Evolutionary conservation across 73 alveolate species (phyloP), one percentile per base, ranked within the genome.

Genomic region (Paramecium caudatum): DNA sequence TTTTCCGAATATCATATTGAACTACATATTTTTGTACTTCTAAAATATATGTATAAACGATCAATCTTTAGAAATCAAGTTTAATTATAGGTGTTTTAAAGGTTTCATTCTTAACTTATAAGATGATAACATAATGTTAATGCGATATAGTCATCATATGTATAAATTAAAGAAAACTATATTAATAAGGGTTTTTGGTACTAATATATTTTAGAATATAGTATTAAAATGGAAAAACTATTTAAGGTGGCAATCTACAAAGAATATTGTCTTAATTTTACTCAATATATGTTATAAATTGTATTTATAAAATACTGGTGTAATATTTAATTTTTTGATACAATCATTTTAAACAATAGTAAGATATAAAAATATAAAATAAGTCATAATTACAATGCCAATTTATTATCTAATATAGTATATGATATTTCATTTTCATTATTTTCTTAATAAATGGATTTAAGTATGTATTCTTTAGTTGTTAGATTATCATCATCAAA

Each of bases 1-100:
- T 55, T 55, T 55, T 55, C 80, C 80, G n/a, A 55, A 43, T 55
- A 55, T 55, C 80, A 55, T 55, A 49, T 55, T 34, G 30, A 27
- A 55, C 80, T 55, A 43, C 80, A 27, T 55, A 55, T 49, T 49
- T 49, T 21, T 49, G 5, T 49, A 15, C 39, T 21, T 55, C 30
- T 55, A 16, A 10, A 9, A 23, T 27, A 23, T 55, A 55, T 55
- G 12, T 55, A 27, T 9, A 55, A 2, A 55, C 30, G 13, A 55
- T 55, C 45, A 15, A 50, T 27, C n/a, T n/a, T n/a, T n/a, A n/a
- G n/a, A n/a, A n/a, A n/a, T n/a, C n/a, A n/a, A n/a, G n/a, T n/a
- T n/a, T n/a, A n/a, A n/a, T n/a, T n/a, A n/a, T n/a, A n/a, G n/a
- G n/a, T n/a, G n/a, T n/a, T n/a, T n/a, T n/a, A n/a, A n/a, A n/a